Base-by-base conservation (phyloP, 345 rosid species). In the Salix exigua region DNA sequence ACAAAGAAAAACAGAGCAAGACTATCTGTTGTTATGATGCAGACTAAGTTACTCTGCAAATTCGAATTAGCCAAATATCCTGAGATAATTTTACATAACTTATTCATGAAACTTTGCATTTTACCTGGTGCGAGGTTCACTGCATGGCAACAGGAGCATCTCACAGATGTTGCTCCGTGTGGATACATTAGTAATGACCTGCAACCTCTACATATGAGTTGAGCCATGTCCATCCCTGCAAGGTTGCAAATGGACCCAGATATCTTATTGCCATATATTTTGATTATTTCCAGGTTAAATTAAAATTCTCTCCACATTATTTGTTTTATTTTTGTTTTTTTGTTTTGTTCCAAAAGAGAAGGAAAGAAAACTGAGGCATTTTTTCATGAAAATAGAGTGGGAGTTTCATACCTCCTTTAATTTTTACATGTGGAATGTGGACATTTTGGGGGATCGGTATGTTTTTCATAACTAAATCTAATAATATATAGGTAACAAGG, bases 111-210 rank as follows among this genome's bases (percentile, higher is more conserved):
- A 50, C 18, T 63, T 71, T 69, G 76, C 55, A 28, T 25, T 21
- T 66, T 87, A 91, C 92, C 93, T 84, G 93, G 94, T 18, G 89
- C 94, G 79, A 83, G 88, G 86, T 86, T 96, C 58, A 91, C 83
- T 37, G 92, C 91, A 76, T 92, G 91, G 81, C 99, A 96, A 80
- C 99, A 96, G 79, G 98, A 92, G 85, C 99, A 96, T 88, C 97
- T 88, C 73, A 96, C 98, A 81, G 94, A 92, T 58, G 84, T 79
- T 70, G 98, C 98, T 26, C 91, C 94, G 77, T 89, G 93, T 1
- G 97, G 25, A 78, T 94, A 90, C 97, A 94, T 91, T 69, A 96
- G 92, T 89, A 88, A 85, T 65, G 98, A 94, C 79, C 93, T 85
- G 80, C 99, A 96, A 79, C 97, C 93, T 85, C 92, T 89, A 82